Evolutionary conservation across 202 grass and related monocot genomes (phyloP).

Genomic region (Carex sylvatica): DNA sequence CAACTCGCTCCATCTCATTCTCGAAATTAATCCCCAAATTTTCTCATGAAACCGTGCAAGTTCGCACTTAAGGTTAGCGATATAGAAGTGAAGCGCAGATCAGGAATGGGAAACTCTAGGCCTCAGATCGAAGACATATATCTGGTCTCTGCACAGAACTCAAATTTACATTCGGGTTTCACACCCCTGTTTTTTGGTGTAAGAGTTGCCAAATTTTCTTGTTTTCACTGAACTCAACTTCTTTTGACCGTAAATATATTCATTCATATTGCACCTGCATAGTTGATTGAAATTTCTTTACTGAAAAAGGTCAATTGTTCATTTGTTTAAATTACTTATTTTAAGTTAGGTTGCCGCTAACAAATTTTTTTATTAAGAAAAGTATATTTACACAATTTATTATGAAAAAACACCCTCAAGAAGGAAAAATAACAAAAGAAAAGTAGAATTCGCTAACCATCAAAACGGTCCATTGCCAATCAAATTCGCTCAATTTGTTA

Average conservation of each 20-base stretch:
- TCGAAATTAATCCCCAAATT: constrained; percentile 46
- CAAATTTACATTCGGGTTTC: constrained; percentile 31
- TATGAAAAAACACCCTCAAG: no score
- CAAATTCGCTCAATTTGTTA: background rate
- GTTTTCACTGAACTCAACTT: background rate
- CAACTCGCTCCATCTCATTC: constrained; percentile 51
- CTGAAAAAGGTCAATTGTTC: background rate
- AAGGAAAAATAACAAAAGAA: no score
- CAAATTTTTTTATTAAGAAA: no score
- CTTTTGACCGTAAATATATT: background rate
- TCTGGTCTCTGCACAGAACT: background rate
- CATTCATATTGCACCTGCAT: background rate
- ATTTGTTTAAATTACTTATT: no score
- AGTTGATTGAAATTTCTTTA: no score
- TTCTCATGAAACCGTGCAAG: background rate
- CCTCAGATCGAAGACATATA: background rate
- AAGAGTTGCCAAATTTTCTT: background rate
- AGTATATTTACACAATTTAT: no score
- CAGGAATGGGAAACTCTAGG: background rate
- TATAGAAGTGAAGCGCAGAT: constrained; percentile 26
- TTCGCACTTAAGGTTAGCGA: constrained; percentile 25
- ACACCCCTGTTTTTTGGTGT: constrained; percentile 34
- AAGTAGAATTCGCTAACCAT: no score
- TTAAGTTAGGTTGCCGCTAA: no score
- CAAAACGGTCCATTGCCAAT: background rate